Percentiles rank a stretch among this genome's conserved stretches.
Conservation (phyloP, 1,139 yeast genomes). For the Starmera stellimalicola region DNA sequence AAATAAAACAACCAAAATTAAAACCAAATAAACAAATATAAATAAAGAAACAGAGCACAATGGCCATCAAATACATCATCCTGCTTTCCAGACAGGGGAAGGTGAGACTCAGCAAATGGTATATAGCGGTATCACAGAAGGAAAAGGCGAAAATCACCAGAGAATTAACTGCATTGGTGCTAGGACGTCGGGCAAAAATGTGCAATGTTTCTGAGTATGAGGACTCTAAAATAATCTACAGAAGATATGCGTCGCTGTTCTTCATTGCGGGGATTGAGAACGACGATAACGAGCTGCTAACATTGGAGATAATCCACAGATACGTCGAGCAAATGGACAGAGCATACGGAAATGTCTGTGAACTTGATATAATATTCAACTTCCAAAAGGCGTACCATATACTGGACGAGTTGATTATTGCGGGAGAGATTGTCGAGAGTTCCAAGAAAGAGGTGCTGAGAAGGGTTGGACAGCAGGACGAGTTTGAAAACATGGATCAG, state of each 20-base stretch:
- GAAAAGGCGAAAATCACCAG: conserved; percentile 78
- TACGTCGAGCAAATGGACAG: conserved; percentile 97
- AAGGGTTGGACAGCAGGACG: conserved; percentile 73
- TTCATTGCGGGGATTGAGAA: conserved; percentile 80
- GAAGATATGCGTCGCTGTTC: conserved; percentile 87
- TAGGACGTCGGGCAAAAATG: conserved; percentile 86
- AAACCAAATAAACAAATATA: too few relatives aligned
- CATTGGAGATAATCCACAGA: conserved; percentile 82
- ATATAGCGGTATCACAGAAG: conserved; percentile 66
- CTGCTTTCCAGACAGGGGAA: conserved; percentile 92
- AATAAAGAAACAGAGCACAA: too few relatives aligned
- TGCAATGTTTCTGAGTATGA: conserved; percentile 90
- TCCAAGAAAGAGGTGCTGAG: conserved; percentile 72
- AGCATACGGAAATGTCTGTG: conserved; percentile 94
- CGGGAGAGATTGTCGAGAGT: conserved; percentile 80
- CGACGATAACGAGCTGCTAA: conserved; percentile 78
- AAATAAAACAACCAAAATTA: too few relatives aligned
- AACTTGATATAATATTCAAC: conserved; percentile 86
- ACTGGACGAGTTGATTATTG: conserved; percentile 74
- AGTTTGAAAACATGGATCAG: conserved; percentile 57
- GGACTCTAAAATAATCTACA: conserved; percentile 79
- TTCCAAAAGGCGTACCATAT: conserved; percentile 90
- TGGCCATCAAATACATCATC: conserved; percentile 72
- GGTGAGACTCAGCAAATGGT: conserved; percentile 91
- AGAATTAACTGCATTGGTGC: conserved; percentile 78